Base-by-base conservation (phyloP, 1,284 basidiomycete genomes). In the Moniliella sp. region DNA sequence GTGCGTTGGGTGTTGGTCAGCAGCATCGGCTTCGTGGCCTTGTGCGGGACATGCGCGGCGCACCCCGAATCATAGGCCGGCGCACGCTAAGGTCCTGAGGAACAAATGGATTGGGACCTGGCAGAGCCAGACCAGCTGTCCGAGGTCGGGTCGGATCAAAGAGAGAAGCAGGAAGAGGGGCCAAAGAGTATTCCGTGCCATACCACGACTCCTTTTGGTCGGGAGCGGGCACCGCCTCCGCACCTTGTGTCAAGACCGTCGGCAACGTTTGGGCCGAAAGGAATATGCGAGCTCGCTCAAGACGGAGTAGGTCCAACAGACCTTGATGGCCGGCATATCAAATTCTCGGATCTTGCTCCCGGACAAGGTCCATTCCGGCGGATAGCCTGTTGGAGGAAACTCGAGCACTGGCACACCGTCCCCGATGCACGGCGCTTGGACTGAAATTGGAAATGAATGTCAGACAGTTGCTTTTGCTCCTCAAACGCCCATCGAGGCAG, bases 391-490 rank as follows among this genome's bases (percentile, higher is more conserved):
- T 73, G 63, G 71, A 94, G 74, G 50, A 71, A 70, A 42, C 76
- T 73, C 0, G 83, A 63, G n/a, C 93, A 66, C 57, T 69, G 71
- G 5, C 76, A 74, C 3, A 78, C 80, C 58, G 93, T 91, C 38
- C 71, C 66, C 30, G 82, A 75, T 0, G 83, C 76, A n/a, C 72
- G 60, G 27, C 67, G 66, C 62, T 91, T 84, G 61, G 97, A 86
- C 32, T 75, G 70, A 61, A 91, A 97, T 21, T 75, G 71, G 69
- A 93, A 97, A 14, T 72, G 72, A 18, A 76, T 78, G 18, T 71
- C 66, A 18, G 75, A 72, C 25, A 99, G 69, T 25, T 69, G 67
- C 29, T 73, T 70, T 34, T 77, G 69, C 62, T 99, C 91, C 27
- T 72, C 65, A 58, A 84, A 84, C 39, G 76, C 69, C 66, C 72